A percentile compares a stretch with the other conserved stretches of the same genome.
Conservation (phyloP, 805 yeast species). For the Wickerhamomyces bovis region DNA sequence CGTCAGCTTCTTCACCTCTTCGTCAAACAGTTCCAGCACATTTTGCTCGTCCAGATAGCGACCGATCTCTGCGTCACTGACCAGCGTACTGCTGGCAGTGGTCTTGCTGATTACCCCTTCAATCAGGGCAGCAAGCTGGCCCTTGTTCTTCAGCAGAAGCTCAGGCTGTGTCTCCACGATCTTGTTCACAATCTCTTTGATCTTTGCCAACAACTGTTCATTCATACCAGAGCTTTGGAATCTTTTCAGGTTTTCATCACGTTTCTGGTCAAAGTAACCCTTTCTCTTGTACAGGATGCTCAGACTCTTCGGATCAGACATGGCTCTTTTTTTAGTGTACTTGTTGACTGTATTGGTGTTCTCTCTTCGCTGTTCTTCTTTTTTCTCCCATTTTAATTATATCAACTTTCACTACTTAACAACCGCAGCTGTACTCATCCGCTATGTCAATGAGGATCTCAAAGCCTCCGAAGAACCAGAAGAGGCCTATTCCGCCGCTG, state of each 20-base stretch:
- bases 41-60: conserved; percentile 1
- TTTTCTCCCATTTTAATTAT: too few species aligned
- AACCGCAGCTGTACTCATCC: background rate
- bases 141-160: conserved; percentile 17
- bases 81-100: background rate
- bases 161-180: conserved; percentile 18
- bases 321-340: too few species aligned
- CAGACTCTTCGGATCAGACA: background rate
- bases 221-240: conserved; percentile 16
- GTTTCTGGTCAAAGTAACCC: conserved; percentile 17
- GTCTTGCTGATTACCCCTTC: conserved; percentile 16
- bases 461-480: background rate
- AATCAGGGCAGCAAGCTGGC: conserved; percentile 20
- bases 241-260: conserved; percentile 10
- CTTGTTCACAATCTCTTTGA: conserved; percentile 10
- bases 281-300: conserved; percentile 14
- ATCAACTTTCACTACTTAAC: background rate
- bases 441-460: background rate
- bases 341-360: too few species aligned
- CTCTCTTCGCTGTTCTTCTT: too few species aligned
- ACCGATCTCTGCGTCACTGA: background rate
- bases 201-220: conserved; percentile 9
- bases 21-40: conserved; percentile 14
- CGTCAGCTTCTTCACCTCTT: conserved; percentile 14
- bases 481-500: background rate